Percentiles rank a stretch among this genome's conserved stretches.
These are phyloP conservation scores for Penicillium pulvis DNA, from an alignment of 495 filamentous ascomycete species.

Conservation along the genomic window DNA sequence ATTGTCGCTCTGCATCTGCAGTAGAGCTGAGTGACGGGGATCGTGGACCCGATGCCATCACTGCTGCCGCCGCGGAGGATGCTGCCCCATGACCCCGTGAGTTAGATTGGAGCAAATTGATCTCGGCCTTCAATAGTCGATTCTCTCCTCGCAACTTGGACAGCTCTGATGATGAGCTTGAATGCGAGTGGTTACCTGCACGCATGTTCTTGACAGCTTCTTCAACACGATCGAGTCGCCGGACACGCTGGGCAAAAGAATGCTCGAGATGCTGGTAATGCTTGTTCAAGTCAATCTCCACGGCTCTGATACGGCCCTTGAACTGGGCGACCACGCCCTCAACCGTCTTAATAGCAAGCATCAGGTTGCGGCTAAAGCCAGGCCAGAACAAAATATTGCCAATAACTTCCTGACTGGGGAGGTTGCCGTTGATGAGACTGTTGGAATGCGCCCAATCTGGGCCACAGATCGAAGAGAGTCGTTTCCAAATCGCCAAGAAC, in stretches of 20 bases:
- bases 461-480: conserved; percentile 82
- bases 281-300: conserved; percentile 85
- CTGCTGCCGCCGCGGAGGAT: conserved; percentile 25
- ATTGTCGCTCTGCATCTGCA: conserved; percentile 37
- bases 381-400: conserved; percentile 71
- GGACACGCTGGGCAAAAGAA: conserved; percentile 73
- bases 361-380: conserved; percentile 84
- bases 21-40: conserved; percentile 30
- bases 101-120: conserved; percentile 67
- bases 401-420: conserved; percentile 80
- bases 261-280: conserved; percentile 88
- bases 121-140: conserved; percentile 79
- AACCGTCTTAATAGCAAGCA: conserved; percentile 84
- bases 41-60: conserved; percentile 28
- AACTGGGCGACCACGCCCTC: conserved; percentile 81
- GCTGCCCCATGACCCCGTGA: conserved; percentile 36
- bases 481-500: conserved; percentile 82
- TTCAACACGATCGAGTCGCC: conserved; percentile 88
- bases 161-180: conserved; percentile 58
- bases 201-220: conserved; percentile 60
- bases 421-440: conserved; percentile 81
- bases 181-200: conserved; percentile 38
- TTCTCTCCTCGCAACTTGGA: conserved; percentile 76
- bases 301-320: conserved; percentile 73
- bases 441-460: conserved; percentile 91